phyloP scores from a whole-genome alignment of 164 flowering plant genomes.

The Annona squamosa region DNA sequence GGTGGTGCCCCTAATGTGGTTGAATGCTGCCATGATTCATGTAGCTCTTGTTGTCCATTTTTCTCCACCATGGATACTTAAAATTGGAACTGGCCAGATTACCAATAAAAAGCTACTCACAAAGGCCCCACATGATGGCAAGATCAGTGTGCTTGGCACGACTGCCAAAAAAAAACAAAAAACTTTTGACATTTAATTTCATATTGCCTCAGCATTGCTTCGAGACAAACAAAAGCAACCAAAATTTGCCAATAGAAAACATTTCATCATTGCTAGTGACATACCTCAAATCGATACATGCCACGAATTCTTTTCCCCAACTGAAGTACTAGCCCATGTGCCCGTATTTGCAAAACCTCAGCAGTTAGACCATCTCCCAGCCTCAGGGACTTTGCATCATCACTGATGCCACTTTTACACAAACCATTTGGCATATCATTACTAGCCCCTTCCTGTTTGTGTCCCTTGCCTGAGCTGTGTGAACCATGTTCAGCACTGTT shows the following conservation, averaged over 20 bases:
- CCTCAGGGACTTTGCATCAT: slow-evolving; percentile 38
- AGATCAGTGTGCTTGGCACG: background rate
- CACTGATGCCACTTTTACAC: slow-evolving; percentile 16
- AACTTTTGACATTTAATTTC: background rate
- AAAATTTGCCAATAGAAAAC: background rate
- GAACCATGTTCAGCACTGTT: slow-evolving; percentile 7
- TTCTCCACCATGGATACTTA: background rate
- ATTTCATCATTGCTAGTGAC: background rate
- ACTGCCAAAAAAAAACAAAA: background rate
- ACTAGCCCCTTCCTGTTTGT: slow-evolving; percentile 4
- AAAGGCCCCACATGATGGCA: background rate
- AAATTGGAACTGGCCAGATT: background rate
- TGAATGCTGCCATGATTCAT: background rate
- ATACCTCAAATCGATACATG: slow-evolving; percentile 85
- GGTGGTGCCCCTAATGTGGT: background rate
- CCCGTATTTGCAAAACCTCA: slow-evolving; percentile 64
- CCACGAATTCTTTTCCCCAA: slow-evolving; percentile 75
- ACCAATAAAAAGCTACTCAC: background rate
- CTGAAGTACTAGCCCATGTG: slow-evolving; percentile 79
- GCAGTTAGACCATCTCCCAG: slow-evolving; percentile 61
- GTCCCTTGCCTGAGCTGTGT: slow-evolving; percentile 3
- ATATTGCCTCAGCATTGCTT: background rate
- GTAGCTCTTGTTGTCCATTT: background rate
- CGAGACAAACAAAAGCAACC: background rate
- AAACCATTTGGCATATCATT: slow-evolving; percentile 14